Conservation (phyloP, 352 stramenopile genomes). For the Phytophthora megakarya region DNA sequence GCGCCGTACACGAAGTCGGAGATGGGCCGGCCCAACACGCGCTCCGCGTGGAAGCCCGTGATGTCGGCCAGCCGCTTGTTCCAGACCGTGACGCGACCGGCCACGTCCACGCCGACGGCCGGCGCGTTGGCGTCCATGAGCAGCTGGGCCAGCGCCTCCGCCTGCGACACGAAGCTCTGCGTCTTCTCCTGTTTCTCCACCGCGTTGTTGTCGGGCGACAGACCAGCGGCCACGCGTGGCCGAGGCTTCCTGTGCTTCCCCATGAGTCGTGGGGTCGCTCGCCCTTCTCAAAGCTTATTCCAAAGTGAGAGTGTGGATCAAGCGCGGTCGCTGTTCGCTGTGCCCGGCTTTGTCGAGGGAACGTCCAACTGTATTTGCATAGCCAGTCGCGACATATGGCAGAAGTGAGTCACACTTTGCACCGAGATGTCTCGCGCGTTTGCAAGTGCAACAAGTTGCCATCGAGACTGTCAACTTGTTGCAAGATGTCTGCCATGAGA, state of each 20-base stretch:
- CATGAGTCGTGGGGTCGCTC: not conserved
- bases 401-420: constrained; percentile 16
- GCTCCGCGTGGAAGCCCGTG: constrained; percentile 48
- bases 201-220: constrained; percentile 18
- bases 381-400: constrained; percentile 10
- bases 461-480: not conserved
- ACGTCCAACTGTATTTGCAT: constrained; percentile 9
- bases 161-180: constrained; percentile 23
- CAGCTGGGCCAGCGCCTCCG: constrained; percentile 33
- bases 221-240: not conserved
- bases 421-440: constrained; percentile 8
- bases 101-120: constrained; percentile 57
- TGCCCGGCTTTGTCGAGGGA: not conserved
- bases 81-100: constrained; percentile 64
- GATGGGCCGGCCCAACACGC: constrained; percentile 48
- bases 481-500: not conserved
- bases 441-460: constrained; percentile 1
- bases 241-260: constrained; percentile 31
- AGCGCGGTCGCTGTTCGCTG: too few relatives aligned
- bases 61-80: constrained; percentile 59
- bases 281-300: constrained; percentile 24
- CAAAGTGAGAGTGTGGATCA: constrained; percentile 7
- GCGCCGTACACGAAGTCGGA: constrained; percentile 59
- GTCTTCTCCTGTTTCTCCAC: not conserved
- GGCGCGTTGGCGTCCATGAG: constrained; percentile 70